A percentile compares a stretch with the other conserved stretches of the same genome.
phyloP scores from a whole-genome alignment of 1,284 basidiomycete species.

The Cutaneotrichosporon cyanovorans region DNA sequence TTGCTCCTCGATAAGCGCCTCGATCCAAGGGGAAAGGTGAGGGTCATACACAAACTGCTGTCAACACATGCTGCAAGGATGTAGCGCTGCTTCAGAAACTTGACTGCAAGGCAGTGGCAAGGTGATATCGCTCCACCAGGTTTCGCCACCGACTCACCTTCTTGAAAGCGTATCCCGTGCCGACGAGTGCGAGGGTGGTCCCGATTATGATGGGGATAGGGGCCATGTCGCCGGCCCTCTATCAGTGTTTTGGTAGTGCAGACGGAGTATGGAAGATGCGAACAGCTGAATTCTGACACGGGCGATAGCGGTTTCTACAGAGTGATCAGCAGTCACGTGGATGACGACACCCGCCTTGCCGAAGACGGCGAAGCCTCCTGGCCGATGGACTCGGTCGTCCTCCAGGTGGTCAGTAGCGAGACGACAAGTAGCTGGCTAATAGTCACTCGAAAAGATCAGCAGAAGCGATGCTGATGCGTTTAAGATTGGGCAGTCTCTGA shows the following conservation, averaged over 20 bases:
- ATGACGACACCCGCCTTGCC: too few species aligned
- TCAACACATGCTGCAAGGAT: too few species aligned
- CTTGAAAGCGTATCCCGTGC: slow-evolving; percentile 39
- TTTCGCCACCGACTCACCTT: slow-evolving; percentile 25
- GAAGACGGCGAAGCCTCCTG: too few species aligned
- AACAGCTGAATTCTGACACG: background rate
- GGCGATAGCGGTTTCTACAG: background rate
- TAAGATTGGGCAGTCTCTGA: too few species aligned
- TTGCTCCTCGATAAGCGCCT: slow-evolving; percentile 28
- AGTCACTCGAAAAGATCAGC: too few species aligned
- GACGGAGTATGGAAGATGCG: background rate
- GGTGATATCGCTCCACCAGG: too few species aligned
- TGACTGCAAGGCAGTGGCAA: too few species aligned
- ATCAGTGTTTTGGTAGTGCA: background rate
- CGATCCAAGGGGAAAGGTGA: slow-evolving; percentile 34
- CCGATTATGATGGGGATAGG: slow-evolving; percentile 34
- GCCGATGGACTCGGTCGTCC: too few species aligned
- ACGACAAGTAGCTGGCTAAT: too few species aligned
- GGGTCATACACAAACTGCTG: slow-evolving; percentile 40
- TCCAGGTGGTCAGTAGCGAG: too few species aligned
- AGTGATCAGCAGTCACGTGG: background rate
- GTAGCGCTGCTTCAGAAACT: too few species aligned
- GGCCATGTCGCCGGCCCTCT: slow-evolving; percentile 21
- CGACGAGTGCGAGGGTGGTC: slow-evolving; percentile 33
- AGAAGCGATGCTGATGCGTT: too few species aligned